phyloP scores from a whole-genome alignment of 2,329 filamentous ascomycete species.

The Grosmannia penicillata region DNA sequence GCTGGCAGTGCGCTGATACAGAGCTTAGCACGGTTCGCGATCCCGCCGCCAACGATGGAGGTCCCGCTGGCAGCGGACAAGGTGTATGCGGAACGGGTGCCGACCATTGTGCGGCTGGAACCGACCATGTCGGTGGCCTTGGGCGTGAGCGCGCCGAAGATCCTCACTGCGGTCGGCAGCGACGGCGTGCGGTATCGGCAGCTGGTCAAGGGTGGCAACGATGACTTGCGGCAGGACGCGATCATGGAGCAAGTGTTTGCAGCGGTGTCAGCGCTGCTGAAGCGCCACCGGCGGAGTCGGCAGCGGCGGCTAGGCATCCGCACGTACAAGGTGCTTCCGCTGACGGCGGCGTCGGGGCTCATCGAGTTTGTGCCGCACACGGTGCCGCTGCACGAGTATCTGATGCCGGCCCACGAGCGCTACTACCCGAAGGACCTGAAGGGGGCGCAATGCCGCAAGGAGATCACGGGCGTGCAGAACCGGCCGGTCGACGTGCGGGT shows the following conservation, averaged over 20 bases:
- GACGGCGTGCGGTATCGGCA: slow-evolving; percentile 76
- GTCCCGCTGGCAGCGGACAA: slow-evolving; percentile 58
- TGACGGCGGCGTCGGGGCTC: slow-evolving; percentile 72
- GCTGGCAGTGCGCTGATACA: slow-evolving; percentile 49
- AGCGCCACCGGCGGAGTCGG: slow-evolving; percentile 71
- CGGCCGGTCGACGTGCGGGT: slow-evolving; percentile 58
- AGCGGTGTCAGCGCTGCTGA: slow-evolving; percentile 80
- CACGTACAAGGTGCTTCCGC: slow-evolving; percentile 90
- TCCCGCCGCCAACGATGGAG: slow-evolving; percentile 83
- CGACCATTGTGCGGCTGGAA: slow-evolving; percentile 58
- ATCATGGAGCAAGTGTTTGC: slow-evolving; percentile 99
- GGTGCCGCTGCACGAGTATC: slow-evolving; percentile 77
- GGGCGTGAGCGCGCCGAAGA: slow-evolving; percentile 86
- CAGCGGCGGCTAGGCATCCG: slow-evolving; percentile 81
- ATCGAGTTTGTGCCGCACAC: slow-evolving; percentile 97
- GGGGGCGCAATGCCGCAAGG: slow-evolving; percentile 58
- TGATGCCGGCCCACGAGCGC: slow-evolving; percentile 76
- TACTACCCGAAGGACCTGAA: slow-evolving; percentile 81
- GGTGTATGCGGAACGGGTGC: slow-evolving; percentile 58
- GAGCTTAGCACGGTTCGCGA: slow-evolving; percentile 46
- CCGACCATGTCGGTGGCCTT: slow-evolving; percentile 71
- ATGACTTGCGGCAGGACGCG: slow-evolving; percentile 90
- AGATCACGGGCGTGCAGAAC: slow-evolving; percentile 59
- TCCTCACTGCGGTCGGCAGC: slow-evolving; percentile 66
- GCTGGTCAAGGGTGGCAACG: slow-evolving; percentile 87